These are phyloP conservation scores for Leptographium wingfieldii DNA, from an alignment of 2,329 filamentous ascomycete species.

Conservation along the genomic window DNA sequence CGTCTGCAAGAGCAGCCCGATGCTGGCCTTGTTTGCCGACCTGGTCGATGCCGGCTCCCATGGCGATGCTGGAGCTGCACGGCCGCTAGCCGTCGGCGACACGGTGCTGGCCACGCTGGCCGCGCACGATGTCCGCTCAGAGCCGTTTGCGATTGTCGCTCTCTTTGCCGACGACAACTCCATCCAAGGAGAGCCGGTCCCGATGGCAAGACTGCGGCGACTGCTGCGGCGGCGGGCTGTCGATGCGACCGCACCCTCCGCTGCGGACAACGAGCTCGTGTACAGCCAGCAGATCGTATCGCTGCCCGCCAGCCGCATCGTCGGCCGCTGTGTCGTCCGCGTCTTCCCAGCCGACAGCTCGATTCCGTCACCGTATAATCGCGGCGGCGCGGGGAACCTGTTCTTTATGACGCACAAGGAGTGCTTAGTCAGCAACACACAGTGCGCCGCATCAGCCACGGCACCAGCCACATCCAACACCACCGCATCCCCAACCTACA, in stretches of 20 bases:
- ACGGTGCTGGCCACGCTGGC: conserved; percentile 39
- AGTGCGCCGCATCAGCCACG: no score
- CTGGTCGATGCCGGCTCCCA: no score
- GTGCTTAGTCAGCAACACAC: no score
- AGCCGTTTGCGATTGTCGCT: conserved; percentile 47
- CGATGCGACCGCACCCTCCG: conserved; percentile 18
- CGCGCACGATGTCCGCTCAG: conserved; percentile 26
- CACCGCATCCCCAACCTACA: no score
- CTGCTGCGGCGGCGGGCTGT: conserved; percentile 36
- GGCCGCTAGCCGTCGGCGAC: conserved; percentile 34
- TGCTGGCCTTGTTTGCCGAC: neutral
- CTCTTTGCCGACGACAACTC: conserved; percentile 9
- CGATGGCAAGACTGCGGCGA: conserved; percentile 32
- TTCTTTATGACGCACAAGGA: conserved; percentile 44
- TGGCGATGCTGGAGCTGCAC: no score
- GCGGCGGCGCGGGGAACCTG: conserved; percentile 50
- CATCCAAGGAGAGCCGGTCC: neutral
- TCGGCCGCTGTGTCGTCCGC: conserved; percentile 46
- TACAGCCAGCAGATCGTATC: conserved; percentile 34
- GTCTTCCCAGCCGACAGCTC: conserved; percentile 31
- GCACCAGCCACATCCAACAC: no score
- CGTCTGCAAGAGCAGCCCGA: conserved; percentile 26
- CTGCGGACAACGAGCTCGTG: conserved; percentile 44
- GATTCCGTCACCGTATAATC: conserved; percentile 52
- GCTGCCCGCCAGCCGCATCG: conserved; percentile 28